Base-by-base conservation (phyloP, 768 basidiomycete genomes). In the Strobilomyces dryophilus region DNA sequence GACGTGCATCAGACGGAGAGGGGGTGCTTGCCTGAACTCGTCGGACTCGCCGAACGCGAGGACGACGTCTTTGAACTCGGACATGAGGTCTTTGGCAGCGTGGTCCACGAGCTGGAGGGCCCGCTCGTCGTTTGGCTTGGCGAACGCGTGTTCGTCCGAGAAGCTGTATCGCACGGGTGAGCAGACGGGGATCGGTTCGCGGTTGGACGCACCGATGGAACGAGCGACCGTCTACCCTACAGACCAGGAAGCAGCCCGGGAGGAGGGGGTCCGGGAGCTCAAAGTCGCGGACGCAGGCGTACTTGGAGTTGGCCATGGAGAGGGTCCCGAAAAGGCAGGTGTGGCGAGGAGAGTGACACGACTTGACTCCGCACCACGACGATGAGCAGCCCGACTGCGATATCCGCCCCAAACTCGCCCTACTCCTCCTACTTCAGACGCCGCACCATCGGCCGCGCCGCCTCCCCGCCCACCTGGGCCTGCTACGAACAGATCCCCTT, bases 31-130 rank as follows among this genome's bases (percentile, higher is more conserved):
- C 95, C 94, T 97, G 71, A 84, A 98, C 71, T 99, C 97, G 67
- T 99, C 97, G 18, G 94, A 97, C 74, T 99, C 91, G 2, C 97
- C 97, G 66, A 95, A 98, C 0, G 79, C 97, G 18, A 97, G 77
- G 12, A 91, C 74, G 52, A 97, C 81, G 65, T 97, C 95, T 34
- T 82, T 79, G 63, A 87, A 86, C 63, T 87, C 84, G 29, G 83
- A 74, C 90, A 99, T 90, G 40, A 94, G 76, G 44, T 79, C 76
- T 58, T 74, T 76, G 0, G 97, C 97, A 2, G 94, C 92, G 51
- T 82, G 79, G 65, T 99, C 94, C 95, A 98, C 98, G 41, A 99
- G 80, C 55, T 83, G 68, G 7, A 99, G 76, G 0, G 93, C 97
- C 12, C 87, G 81, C 46, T 77, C 68, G 70, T 99, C 97, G 69